Base-by-base conservation (phyloP, 1,284 basidiomycete genomes). In the Ustilago lituana region DNA sequence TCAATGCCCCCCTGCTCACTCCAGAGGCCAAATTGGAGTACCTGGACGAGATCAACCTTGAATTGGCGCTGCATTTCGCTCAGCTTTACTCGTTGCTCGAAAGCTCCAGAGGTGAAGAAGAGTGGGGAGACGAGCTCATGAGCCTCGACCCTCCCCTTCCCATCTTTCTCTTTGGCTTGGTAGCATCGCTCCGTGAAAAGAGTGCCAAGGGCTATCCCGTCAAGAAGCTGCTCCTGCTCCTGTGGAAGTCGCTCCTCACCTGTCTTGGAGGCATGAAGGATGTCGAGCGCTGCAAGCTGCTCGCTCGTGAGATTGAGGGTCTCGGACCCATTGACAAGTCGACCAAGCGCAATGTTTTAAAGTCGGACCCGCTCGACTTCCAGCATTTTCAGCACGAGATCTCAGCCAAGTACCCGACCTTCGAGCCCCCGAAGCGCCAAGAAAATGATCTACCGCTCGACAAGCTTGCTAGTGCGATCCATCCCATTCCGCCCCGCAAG, bases 211-310 rank as follows among this genome's bases (percentile, higher is more conserved):
- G 93, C 23, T 81, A 78, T 19, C 79, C 79, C 0, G 79, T 81
- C 37, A 81, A 81, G 47, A 82, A 81, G 92, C 87, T 98, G 3
- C 87, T 98, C 15, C 87, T 98, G n/a, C 87, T 98, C 1, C 85
- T 97, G 1, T 99, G 96, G 96, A 99, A 98, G 83, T 90, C 92
- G 0, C 84, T 98, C 26, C 85, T 99, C 31, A 90, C 92, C 27
- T 95, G 92, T 81, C 90, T 94, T 73, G 96, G 96, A 27, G 96
- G 96, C 3, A 87, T 94, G 70, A 88, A 90, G 59, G 95, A 98
- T 73, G 87, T 93, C 24, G 85, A 85, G 8, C 88, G 92, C 44
- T 92, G 91, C 49, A 96, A 95, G 84, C 89, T 87, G 44, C 85
- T 97, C 3, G 88, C 92, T 1, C 87, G 96, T 53, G 92, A 97